Conservation (phyloP, 345 rosid species). For the Citrus sp. region DNA sequence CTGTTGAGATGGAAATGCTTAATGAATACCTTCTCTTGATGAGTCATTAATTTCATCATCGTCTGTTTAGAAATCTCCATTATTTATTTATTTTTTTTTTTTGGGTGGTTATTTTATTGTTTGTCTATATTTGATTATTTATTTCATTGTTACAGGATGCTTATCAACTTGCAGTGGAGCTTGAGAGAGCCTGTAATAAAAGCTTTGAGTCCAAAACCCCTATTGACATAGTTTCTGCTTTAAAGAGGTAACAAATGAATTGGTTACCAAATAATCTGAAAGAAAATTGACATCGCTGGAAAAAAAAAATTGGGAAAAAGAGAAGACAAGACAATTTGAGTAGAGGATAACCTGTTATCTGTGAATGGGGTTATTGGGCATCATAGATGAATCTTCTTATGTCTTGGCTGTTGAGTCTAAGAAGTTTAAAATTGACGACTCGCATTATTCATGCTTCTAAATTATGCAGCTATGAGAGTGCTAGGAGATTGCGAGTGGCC, state of each 20-base stretch:
- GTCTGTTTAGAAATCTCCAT: too few relatives aligned
- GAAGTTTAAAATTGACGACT: neutral
- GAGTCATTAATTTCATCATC: neutral
- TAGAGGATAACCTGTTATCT: neutral
- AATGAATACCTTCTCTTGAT: neutral
- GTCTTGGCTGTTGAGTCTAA: neutral
- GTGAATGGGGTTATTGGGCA: neutral
- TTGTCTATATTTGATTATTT: neutral
- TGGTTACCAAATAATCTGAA: neutral
- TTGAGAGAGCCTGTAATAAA: conserved; percentile 65
- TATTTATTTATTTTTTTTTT: too few relatives aligned
- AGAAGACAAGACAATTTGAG: neutral
- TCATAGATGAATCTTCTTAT: neutral
- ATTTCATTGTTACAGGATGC: conserved; percentile 56
- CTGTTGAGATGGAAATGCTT: neutral
- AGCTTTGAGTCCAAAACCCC: conserved; percentile 51
- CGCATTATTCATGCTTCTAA: neutral
- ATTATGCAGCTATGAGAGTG: conserved; percentile 58
- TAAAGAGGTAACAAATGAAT: conserved; percentile 47
- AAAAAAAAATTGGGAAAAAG: neutral
- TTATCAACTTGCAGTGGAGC: conserved; percentile 79
- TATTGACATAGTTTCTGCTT: conserved; percentile 62
- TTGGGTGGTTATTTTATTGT: too few relatives aligned
- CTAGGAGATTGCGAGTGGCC: conserved; percentile 77
- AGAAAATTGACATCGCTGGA: neutral